Base-by-base conservation (phyloP, 129 eudicot species). In the Ambrosia artemisiifolia region DNA sequence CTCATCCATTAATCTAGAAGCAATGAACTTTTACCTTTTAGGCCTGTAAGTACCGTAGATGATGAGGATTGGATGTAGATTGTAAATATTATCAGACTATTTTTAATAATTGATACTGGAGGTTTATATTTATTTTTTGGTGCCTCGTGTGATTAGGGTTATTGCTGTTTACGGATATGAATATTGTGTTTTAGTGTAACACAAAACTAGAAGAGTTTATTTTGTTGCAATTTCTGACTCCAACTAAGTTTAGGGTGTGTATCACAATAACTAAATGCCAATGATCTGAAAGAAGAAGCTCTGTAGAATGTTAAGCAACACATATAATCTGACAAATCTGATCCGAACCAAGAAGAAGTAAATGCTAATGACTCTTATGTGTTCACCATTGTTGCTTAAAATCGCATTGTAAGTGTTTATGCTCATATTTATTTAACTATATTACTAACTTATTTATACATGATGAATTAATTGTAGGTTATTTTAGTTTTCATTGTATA, bases 51-150 rank as follows among this genome's bases (percentile, higher is more conserved):
- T 19, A 70, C 32, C 6, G 17, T 18, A 38, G 70, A 40, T 38
- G 51, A 12, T 54, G 65, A 13, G 65, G 14, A 11, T 42, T 32
- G 14, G 67, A 57, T 28, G 67, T 71, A 34, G 66, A 56, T 71
- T 54, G 30, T 42, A 38, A n/a, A 57, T 70, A 2, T 54, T n/a
- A 2, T 33, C 11, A 69, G 35, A 54, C 2, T 50, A 33, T 4
- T 63, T 6, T 63, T 32, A 11, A 12, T 32, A 61, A 5, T 57
- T 56, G 60, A 53, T 60, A 12, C 65, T 55, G 2, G 33, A 55
- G 33, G 35, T 55, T 34, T 55, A 18, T 2, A 2, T 9, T 14
- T 55, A 9, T 55, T 20, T 55, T 14, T 55, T 13, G 62, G 62
- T 20, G 62, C 35, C 32, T 55, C 34, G 9, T 24, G n/a, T 55